These are phyloP conservation scores for Cavenderia fasciculata DNA, from an alignment of 78 protist genomes.

Conservation along the genomic window DNA sequence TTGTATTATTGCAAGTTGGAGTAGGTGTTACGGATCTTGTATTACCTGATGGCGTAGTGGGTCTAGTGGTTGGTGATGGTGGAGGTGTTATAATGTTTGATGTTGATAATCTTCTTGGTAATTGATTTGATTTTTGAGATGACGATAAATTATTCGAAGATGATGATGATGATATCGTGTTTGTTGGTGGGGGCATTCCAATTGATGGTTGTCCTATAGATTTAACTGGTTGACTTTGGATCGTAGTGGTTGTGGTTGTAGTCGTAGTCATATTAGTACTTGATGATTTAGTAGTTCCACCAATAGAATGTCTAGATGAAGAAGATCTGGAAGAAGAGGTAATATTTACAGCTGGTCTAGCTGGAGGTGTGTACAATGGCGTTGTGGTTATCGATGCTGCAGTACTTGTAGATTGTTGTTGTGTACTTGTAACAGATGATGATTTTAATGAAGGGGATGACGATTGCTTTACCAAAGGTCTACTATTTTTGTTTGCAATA, in stretches of 20 bases:
- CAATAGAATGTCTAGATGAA: not conserved
- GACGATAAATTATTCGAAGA: not conserved
- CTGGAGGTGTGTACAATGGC: not conserved
- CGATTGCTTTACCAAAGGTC: not conserved
- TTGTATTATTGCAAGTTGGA: too few species aligned
- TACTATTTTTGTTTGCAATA: not conserved
- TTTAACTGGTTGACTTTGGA: too few species aligned
- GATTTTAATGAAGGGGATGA: not conserved
- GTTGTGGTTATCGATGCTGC: not conserved
- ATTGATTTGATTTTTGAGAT: not conserved
- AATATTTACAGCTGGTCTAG: not conserved
- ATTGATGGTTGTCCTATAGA: too few species aligned
- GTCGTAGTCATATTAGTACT: not conserved
- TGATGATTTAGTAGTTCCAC: not conserved
- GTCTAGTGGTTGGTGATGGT: too few species aligned
- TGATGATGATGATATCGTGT: not conserved
- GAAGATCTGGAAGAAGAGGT: not conserved
- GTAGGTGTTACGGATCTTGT: too few species aligned
- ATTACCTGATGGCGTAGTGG: conserved; percentile 1
- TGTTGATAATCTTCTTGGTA: not conserved
- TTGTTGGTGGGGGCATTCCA: not conserved
- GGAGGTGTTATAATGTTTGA: not conserved
- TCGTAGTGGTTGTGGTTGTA: not conserved
- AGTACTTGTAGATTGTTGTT: not conserved
- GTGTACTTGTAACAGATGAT: not conserved